Conservation (phyloP, 2,329 filamentous ascomycete genomes). For the Penicillium verrucosum region DNA sequence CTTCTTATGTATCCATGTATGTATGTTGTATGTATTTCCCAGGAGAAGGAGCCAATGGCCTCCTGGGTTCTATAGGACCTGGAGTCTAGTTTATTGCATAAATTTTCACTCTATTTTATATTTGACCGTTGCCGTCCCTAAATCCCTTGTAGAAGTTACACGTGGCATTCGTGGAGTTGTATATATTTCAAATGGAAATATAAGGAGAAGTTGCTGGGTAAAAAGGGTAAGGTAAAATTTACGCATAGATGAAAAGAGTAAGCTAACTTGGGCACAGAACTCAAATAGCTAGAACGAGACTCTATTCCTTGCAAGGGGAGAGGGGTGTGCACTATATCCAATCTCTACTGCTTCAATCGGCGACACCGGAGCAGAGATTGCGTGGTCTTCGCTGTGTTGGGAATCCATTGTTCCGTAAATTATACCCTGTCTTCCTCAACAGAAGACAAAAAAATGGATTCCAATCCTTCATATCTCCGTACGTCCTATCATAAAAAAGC, state of each 20-base stretch:
- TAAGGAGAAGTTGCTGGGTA: not conserved
- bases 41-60: not conserved
- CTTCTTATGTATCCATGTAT: not conserved
- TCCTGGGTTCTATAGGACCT: not conserved
- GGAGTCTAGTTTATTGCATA: not conserved
- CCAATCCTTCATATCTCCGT: not conserved
- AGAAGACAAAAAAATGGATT: not conserved
- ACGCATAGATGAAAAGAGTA: not conserved
- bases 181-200: not conserved
- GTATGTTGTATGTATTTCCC: not conserved
- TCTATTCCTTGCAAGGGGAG: not conserved
- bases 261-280: not conserved
- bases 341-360: slow-evolving; percentile 10
- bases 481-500: not conserved
- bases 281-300: not conserved
- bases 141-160: not conserved
- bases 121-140: not conserved
- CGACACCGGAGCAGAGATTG: slow-evolving; percentile 11
- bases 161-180: not conserved
- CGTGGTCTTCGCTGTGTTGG: slow-evolving; percentile 7
- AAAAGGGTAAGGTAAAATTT: not conserved
- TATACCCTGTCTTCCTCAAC: not conserved
- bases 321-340: not conserved
- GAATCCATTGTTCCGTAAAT: not conserved
- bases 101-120: not conserved